These are phyloP conservation scores for Puccinia horiana DNA, from an alignment of 1,284 basidiomycete species.

Conservation along the genomic window DNA sequence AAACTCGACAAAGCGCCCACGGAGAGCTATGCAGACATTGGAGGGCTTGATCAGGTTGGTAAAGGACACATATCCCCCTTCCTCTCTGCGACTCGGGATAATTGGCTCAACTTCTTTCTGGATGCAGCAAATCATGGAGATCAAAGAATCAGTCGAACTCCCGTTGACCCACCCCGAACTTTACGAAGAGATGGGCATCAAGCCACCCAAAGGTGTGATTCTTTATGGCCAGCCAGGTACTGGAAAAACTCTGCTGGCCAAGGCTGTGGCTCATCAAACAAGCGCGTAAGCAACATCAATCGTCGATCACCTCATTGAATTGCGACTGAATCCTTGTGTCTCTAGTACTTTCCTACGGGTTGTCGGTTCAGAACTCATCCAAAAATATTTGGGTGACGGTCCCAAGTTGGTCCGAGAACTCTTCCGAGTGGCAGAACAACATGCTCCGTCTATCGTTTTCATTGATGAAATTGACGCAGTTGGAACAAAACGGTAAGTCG, in stretches of 20 bases:
- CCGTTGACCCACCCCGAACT: constrained; percentile 97
- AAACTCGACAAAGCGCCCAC: constrained; percentile 78
- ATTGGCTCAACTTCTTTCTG: background rate
- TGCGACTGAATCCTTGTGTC: background rate
- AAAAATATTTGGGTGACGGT: constrained; percentile 96
- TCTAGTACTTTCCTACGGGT: constrained; percentile 97
- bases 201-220: constrained; percentile 98
- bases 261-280: constrained; percentile 98
- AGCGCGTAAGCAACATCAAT: constrained; percentile 43
- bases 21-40: constrained; percentile 97
- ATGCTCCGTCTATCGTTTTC: constrained; percentile 62
- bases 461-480: constrained; percentile 63
- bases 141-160: constrained; percentile 92
- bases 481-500: constrained; percentile 65
- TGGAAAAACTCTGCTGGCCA: constrained; percentile 95
- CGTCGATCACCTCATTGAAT: background rate
- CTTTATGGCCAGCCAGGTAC: constrained; percentile 98
- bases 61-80: constrained; percentile 57
- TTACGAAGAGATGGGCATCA: constrained; percentile 99
- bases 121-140: constrained; percentile 34
- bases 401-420: constrained; percentile 62
- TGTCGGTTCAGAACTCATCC: constrained; percentile 96
- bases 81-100: background rate
- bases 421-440: constrained; percentile 61
- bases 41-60: constrained; percentile 93